Evolutionary conservation across 1,284 basidiomycete species (phyloP).

Genomic region (Ustilago tritici): DNA sequence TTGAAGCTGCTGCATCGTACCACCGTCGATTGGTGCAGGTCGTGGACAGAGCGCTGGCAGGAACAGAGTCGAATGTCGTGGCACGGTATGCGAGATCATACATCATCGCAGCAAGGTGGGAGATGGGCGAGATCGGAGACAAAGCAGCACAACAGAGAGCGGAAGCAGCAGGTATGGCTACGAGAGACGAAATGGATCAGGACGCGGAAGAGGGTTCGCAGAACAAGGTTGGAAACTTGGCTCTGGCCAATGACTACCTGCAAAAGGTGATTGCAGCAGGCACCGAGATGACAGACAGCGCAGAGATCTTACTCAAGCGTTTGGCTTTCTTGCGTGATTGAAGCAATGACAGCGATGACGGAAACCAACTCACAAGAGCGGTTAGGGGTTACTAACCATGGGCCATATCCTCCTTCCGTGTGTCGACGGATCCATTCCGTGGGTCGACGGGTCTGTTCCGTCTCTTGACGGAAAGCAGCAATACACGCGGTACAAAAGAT

Average conservation of each 20-base stretch:
- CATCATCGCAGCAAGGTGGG: constrained; percentile 64
- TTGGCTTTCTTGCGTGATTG: constrained; percentile 54
- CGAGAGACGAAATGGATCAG: constrained; percentile 33
- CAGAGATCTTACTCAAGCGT: constrained; percentile 64
- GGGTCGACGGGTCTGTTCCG: neutral
- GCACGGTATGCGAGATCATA: constrained; percentile 60
- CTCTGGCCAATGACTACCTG: constrained; percentile 64
- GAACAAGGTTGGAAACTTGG: constrained; percentile 52
- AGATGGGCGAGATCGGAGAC: constrained; percentile 66
- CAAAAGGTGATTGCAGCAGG: constrained; percentile 65
- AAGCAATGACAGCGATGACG: neutral
- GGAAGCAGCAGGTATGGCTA: constrained; percentile 6
- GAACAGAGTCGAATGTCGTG: constrained; percentile 55
- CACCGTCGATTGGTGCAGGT: constrained; percentile 66
- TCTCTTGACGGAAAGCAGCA: neutral
- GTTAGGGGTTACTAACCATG: neutral
- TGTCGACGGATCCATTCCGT: neutral
- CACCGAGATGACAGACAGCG: constrained; percentile 62
- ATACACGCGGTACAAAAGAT: neutral
- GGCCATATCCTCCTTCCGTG: neutral
- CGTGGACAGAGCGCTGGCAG: constrained; percentile 48
- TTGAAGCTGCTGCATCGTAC: constrained; percentile 56
- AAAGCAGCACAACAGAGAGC: constrained; percentile 28
- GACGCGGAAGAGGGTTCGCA: constrained; percentile 13
- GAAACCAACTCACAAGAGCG: no score